These are phyloP conservation scores for Limonium bicolor DNA, from an alignment of 148 eudicot species.

Conservation along the genomic window DNA sequence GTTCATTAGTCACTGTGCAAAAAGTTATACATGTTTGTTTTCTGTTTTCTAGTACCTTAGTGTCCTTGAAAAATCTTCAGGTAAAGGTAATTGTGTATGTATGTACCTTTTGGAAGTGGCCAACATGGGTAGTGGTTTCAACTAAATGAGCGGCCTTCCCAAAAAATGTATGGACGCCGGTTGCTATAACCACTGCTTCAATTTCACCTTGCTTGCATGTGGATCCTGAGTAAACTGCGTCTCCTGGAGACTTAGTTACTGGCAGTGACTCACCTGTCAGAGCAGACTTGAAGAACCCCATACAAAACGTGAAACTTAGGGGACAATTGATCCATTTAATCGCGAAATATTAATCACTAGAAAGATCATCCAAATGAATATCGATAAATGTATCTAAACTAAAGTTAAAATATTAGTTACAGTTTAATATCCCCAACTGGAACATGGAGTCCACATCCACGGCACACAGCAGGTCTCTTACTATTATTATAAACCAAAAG, in stretches of 20 bases:
- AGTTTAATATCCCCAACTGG: too few species aligned
- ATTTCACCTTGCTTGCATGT: slow-evolving; percentile 10
- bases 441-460: too few species aligned
- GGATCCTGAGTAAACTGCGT: slow-evolving; percentile 5
- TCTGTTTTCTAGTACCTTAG: too few species aligned
- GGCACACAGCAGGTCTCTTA: too few species aligned
- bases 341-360: too few species aligned
- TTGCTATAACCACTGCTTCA: slow-evolving; percentile 7
- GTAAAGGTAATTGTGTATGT: not conserved
- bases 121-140: slow-evolving; percentile 6
- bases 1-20: not conserved
- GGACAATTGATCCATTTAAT: too few species aligned
- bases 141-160: slow-evolving; percentile 8
- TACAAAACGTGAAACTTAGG: too few species aligned
- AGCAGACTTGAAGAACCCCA: slow-evolving; percentile 4
- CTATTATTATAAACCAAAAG: too few species aligned
- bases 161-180: slow-evolving; percentile 3
- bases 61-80: not conserved
- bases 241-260: slow-evolving; percentile 5
- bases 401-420: too few species aligned
- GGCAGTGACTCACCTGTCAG: slow-evolving; percentile 8
- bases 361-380: too few species aligned
- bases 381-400: too few species aligned
- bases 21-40: too few species aligned
- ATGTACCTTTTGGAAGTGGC: slow-evolving; percentile 8